Conservation (phyloP, 2,329 filamentous ascomycete species). For the Fusarium sp. region DNA sequence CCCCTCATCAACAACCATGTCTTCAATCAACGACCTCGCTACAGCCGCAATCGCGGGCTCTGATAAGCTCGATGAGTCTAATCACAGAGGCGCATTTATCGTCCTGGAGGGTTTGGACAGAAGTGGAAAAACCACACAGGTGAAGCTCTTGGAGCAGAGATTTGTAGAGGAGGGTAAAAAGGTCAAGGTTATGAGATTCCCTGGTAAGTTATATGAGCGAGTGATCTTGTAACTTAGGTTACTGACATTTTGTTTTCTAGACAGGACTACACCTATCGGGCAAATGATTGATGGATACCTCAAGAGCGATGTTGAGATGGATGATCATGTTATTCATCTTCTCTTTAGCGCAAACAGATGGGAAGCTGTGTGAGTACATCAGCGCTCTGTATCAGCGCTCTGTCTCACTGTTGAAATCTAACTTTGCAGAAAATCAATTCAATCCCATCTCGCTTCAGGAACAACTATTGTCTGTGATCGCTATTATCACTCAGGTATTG, state of each 20-base stretch:
- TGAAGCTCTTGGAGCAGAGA: conserved; percentile 72
- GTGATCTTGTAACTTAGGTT: neutral
- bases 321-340: conserved; percentile 91
- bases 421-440: conserved; percentile 62
- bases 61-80: conserved; percentile 9
- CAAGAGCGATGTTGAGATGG: conserved; percentile 76
- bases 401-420: conserved; percentile 3
- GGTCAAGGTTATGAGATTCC: conserved; percentile 69
- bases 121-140: conserved; percentile 94
- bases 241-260: conserved; percentile 58
- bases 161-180: conserved; percentile 63
- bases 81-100: conserved; percentile 74
- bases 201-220: conserved; percentile 59
- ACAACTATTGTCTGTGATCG: conserved; percentile 87
- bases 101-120: conserved; percentile 91
- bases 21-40: conserved; percentile 65
- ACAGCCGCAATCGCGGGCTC: conserved; percentile 60
- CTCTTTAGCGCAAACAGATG: conserved; percentile 93
- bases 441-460: conserved; percentile 70
- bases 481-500: conserved; percentile 94
- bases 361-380: conserved; percentile 72
- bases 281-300: conserved; percentile 89
- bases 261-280: conserved; percentile 86
- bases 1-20: conserved; percentile 51
- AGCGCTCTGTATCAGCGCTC: too few species aligned